Conservation (phyloP, 371 early-diverging fungal genomes). For the Encephalitozoon hellem region DNA sequence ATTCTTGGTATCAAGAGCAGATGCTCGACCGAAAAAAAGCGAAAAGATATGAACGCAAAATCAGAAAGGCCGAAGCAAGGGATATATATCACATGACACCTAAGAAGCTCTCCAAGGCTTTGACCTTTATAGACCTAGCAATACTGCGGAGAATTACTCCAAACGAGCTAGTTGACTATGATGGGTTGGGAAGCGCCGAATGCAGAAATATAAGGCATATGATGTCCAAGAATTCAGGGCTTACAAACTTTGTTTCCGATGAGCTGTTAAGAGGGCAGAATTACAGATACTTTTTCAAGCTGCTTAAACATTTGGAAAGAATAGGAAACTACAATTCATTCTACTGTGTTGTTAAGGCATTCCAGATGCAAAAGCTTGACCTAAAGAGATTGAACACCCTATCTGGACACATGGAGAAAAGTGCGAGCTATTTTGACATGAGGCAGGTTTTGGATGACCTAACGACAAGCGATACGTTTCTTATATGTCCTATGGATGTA, state of each 20-base stretch:
- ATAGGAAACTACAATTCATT: slow-evolving; percentile 32
- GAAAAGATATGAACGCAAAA: slow-evolving; percentile 1
- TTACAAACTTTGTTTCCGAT: slow-evolving; percentile 11
- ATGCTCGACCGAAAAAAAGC: background rate
- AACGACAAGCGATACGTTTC: background rate
- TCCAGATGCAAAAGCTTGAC: slow-evolving; percentile 10
- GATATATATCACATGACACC: slow-evolving; percentile 18
- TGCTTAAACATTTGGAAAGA: slow-evolving; percentile 1
- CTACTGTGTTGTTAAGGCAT: background rate
- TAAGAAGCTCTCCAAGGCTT: background rate
- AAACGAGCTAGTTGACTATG: slow-evolving; percentile 13
- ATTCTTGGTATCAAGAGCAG: background rate
- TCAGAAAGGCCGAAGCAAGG: background rate
- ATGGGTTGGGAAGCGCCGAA: background rate
- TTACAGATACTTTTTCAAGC: slow-evolving; percentile 9
- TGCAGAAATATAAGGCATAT: background rate
- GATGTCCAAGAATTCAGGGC: slow-evolving; percentile 7
- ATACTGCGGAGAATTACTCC: background rate
- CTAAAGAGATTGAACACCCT: background rate
- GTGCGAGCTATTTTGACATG: slow-evolving; percentile 1
- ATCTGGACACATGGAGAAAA: background rate
- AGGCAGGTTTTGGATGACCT: background rate
- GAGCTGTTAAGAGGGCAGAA: background rate
- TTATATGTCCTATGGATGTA: slow-evolving; percentile 26
- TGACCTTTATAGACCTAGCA: slow-evolving; percentile 15